Base-by-base conservation (phyloP, 2,329 filamentous ascomycete genomes). In the Sphaerostilbella broomeana region DNA sequence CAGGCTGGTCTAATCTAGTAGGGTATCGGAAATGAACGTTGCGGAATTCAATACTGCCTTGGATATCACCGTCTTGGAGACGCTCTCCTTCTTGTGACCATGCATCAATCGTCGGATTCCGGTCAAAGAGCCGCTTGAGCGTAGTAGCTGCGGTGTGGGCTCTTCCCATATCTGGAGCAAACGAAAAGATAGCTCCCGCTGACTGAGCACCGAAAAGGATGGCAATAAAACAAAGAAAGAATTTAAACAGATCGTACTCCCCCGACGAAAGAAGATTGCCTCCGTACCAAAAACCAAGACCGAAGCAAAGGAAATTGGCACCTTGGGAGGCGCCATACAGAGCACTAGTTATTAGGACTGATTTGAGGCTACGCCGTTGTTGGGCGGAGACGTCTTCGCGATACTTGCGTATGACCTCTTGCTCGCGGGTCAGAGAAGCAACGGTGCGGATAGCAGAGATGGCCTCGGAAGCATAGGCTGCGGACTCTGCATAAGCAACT, bases 1-100 rank as follows among this genome's bases (percentile, higher is more conserved):
- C 87, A n/a, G 87, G 86, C 51, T 94, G 86, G 51, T 95, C 87
- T 0, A 86, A 85, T 1, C 92, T 79, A 0, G 87, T 94, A 0
- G 90, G 89, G 55, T 97, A 98, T 28, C 87, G 78, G 73, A 95
- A 97, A 59, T 95, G 87, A 2, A 97, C 88, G 49, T 94, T 81
- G 15, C 84, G 79, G 67, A 98, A 94, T 59, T 97, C 88, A 47
- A 98, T 77, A 10, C 73, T 74, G 18, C 89, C 90, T 15, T 92
- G 77, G 17, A 90, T 72, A n/a, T 39, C 32, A n/a, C 31, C 13
- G 2, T 69, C 55, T 1, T 75, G 63, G 6, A 94, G 51, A 2
- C 63, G 65, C 13, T 77, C 73, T 12, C 88, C 88, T 1, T 81
- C 77, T 0, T 71, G 51, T 0, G 82, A 84, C 86, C 86, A 94